Evolutionary conservation across 129 eudicot genomes (phyloP).

Genomic region (Centaurea solstitialis): DNA sequence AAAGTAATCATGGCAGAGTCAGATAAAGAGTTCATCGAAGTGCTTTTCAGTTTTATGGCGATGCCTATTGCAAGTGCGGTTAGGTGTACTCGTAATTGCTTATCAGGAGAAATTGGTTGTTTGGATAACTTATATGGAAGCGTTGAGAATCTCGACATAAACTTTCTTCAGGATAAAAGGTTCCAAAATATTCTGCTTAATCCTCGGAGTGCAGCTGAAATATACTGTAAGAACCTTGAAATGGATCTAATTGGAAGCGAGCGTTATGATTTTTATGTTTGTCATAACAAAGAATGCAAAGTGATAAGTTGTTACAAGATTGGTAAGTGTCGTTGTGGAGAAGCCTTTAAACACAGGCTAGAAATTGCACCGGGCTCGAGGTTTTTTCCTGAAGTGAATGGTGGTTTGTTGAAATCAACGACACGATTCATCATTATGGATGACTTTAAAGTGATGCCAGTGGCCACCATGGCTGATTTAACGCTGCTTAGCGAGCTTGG

Average conservation of each 20-base stretch:
- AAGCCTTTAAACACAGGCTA: not conserved
- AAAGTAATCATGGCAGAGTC: constrained; percentile 35
- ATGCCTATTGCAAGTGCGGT: constrained; percentile 35
- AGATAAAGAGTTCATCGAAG: constrained; percentile 27
- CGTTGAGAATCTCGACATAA: constrained; percentile 13
- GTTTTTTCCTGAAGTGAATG: not conserved
- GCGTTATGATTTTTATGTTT: not conserved
- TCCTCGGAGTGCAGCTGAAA: constrained; percentile 31
- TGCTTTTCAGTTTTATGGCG: constrained; percentile 33
- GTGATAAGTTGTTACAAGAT: constrained; percentile 12
- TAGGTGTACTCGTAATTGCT: not conserved
- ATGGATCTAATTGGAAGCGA: not conserved
- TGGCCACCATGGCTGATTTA: constrained; percentile 29
- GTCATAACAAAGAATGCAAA: not conserved
- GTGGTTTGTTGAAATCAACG: constrained; percentile 22
- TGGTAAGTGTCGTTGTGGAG: constrained; percentile 26
- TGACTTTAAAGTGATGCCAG: constrained; percentile 22
- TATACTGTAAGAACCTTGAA: constrained; percentile 20
- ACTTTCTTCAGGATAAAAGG: not conserved
- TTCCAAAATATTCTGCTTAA: constrained; percentile 21
- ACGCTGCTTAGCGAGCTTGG: constrained; percentile 14
- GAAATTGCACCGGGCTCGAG: not conserved
- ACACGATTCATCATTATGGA: constrained; percentile 24
- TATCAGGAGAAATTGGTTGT: constrained; percentile 23
- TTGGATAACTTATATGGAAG: constrained; percentile 27